These are phyloP conservation scores for Metarhizium sp. DNA, from an alignment of 2,329 filamentous ascomycete genomes.

Conservation along the genomic window DNA sequence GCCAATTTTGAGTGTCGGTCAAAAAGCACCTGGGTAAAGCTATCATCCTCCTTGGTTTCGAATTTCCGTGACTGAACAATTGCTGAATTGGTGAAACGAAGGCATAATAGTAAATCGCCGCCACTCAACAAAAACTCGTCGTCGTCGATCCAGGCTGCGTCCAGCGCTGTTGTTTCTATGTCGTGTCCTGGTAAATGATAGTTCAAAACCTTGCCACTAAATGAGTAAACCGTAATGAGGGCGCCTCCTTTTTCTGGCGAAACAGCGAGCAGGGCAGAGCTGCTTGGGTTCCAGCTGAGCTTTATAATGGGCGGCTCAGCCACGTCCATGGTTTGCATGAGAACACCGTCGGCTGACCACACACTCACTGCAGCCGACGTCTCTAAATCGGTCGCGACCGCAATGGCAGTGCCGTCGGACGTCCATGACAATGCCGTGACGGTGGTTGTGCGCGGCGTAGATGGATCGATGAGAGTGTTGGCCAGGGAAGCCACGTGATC, in stretches of 20 bases:
- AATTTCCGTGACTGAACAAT: constrained; percentile 40
- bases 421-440: constrained; percentile 55
- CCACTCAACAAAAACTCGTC: constrained; percentile 50
- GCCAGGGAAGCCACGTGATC: constrained; percentile 31
- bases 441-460: constrained; percentile 39
- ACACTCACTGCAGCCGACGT: constrained; percentile 44
- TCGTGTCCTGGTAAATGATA: constrained; percentile 41
- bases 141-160: constrained; percentile 51
- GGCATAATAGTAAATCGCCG: constrained; percentile 40
- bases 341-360: constrained; percentile 43
- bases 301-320: constrained; percentile 53
- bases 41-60: constrained; percentile 43
- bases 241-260: constrained; percentile 45
- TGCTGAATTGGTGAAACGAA: constrained; percentile 35
- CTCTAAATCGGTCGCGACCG: constrained; percentile 47
- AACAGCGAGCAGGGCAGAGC: constrained; percentile 46
- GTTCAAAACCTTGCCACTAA: constrained; percentile 33
- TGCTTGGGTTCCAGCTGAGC: constrained; percentile 50
- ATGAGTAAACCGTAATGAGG: constrained; percentile 45
- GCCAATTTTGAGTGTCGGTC: constrained; percentile 43
- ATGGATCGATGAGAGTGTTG: constrained; percentile 40
- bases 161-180: constrained; percentile 40
- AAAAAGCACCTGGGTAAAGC: constrained; percentile 45
- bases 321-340: constrained; percentile 44
- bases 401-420: constrained; percentile 44